phyloP scores from a whole-genome alignment of 2,329 filamentous ascomycete species.

The Chaetomiaceae sp. region DNA sequence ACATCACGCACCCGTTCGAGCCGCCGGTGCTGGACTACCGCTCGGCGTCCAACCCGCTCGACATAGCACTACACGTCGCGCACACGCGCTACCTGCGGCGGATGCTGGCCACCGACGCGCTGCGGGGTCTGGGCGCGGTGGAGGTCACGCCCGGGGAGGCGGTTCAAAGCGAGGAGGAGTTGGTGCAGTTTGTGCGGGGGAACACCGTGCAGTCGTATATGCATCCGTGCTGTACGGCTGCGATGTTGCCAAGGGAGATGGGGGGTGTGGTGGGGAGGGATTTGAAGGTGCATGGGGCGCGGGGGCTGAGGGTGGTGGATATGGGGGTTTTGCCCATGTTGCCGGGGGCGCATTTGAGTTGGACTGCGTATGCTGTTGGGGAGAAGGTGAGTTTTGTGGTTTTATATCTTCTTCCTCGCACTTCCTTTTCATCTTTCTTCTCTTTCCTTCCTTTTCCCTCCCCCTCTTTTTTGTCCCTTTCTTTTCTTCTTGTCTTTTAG shows the following conservation, averaged over 20 bases:
- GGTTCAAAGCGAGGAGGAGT: constrained; percentile 23
- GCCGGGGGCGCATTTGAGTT: constrained; percentile 18
- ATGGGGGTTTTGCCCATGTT: constrained; percentile 22
- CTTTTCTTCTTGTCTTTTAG: too few species aligned
- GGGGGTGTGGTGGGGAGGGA: constrained; percentile 20
- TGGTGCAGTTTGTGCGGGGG: constrained; percentile 8
- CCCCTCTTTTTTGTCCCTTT: too few species aligned
- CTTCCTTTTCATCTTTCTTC: too few species aligned
- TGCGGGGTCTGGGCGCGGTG: constrained; percentile 28
- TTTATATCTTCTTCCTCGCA: too few species aligned
- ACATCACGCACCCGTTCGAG: constrained; percentile 31
- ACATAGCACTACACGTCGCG: constrained; percentile 43
- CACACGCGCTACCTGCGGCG: constrained; percentile 30
- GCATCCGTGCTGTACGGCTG: constrained; percentile 27
- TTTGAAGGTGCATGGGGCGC: constrained; percentile 19
- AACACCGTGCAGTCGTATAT: constrained; percentile 11
- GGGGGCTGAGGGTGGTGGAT: constrained; percentile 22
- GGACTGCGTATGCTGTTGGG: constrained; percentile 22
- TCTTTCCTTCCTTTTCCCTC: too few species aligned
- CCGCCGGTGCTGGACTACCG: constrained; percentile 36
- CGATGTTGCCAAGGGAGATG: constrained; percentile 19
- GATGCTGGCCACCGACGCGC: constrained; percentile 20
- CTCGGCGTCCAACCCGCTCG: constrained; percentile 43
- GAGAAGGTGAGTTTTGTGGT: constrained; percentile 22
- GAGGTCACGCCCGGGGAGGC: constrained; percentile 34